phyloP scores from a whole-genome alignment of 371 early-diverging fungal genomes.

The Rhizopus stolonifer region DNA sequence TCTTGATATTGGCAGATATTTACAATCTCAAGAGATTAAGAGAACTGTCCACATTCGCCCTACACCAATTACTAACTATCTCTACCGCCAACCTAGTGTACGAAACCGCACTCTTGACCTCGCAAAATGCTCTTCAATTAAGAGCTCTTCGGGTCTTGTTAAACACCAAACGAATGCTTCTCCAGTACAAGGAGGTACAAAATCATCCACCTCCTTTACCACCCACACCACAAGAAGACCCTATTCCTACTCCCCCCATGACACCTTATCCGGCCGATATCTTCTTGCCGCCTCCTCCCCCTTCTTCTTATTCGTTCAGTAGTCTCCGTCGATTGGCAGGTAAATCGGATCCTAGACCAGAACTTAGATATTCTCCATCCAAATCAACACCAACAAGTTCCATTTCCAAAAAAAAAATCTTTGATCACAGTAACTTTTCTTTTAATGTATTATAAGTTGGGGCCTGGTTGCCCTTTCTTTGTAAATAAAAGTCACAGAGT shows the following conservation, averaged over 20 bases:
- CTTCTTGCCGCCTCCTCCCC: background rate
- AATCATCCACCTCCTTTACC: background rate
- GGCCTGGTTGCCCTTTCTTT: background rate
- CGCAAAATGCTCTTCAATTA: slow-evolving; percentile 52
- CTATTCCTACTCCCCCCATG: background rate
- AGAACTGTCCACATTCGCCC: slow-evolving; percentile 45
- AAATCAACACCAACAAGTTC: background rate
- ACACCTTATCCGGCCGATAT: background rate
- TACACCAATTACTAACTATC: slow-evolving; percentile 58
- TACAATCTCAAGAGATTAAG: slow-evolving; percentile 56
- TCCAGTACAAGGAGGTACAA: slow-evolving; percentile 7
- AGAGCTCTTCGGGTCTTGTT: slow-evolving; percentile 53
- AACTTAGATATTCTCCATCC: background rate
- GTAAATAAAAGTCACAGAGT: slow-evolving; percentile 2
- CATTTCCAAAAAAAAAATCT: background rate
- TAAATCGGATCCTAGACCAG: background rate
- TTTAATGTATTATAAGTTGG: background rate
- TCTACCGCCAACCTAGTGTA: slow-evolving; percentile 61
- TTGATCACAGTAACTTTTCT: background rate
- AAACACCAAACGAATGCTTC: slow-evolving; percentile 32
- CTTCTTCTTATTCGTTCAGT: slow-evolving; percentile 1
- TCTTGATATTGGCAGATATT: slow-evolving; percentile 56
- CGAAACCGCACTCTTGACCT: slow-evolving; percentile 52
- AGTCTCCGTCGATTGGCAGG: background rate
- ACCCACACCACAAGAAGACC: background rate